Evolutionary conservation across 441 rosid species (phyloP), one percentile per base, ranked within the genome.

Genomic region (Eutrema salsugineum): DNA sequence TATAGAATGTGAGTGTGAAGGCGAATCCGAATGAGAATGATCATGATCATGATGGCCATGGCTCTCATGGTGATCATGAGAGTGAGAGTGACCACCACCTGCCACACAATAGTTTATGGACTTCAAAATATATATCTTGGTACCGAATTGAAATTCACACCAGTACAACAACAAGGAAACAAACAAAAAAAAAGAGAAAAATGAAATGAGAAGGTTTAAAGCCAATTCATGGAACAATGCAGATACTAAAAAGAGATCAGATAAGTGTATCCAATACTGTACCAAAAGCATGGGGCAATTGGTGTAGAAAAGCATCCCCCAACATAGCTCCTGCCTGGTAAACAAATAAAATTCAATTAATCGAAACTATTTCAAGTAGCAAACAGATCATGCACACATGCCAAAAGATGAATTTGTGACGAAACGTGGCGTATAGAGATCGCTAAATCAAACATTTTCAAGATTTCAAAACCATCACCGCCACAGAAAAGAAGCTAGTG

Each of bases 221-320:
- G 14, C 22, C 12, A 64, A 5, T 2, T 11, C 1, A 47, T 48
- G 44, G 28, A 6, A 66, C 46, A 66, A 68, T 7, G 68, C 62
- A 36, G 16, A 43, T 22, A 43, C 20, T 61, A 56, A 36, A 63
- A 58, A 40, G 32, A 22, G 20, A 63, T 15, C 8, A 48, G 66
- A 32, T 38, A 57, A 63, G 4, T 15, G 56, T 58, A 33, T 19
- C 2, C 10, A 33, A 11, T 35, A 75, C 67, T 80, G 74, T 92
- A 95, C 99, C 99, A 86, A 95, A 95, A 68, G 99, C 97, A 84
- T 91, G 98, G 0, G 99, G 99, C 79, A 95, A 81, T 70, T 94
- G 99, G 80, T 94, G 99, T 83, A 94, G 99, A 80, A 95, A 95
- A 67, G 98, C 98, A 91, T 95, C 99, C 63, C 99, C 99, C 61